A percentile compares a stretch with the other conserved stretches of the same genome.
These are phyloP conservation scores for Epichloe sp. DNA, from an alignment of 2,329 filamentous ascomycete species.

Conservation along the genomic window DNA sequence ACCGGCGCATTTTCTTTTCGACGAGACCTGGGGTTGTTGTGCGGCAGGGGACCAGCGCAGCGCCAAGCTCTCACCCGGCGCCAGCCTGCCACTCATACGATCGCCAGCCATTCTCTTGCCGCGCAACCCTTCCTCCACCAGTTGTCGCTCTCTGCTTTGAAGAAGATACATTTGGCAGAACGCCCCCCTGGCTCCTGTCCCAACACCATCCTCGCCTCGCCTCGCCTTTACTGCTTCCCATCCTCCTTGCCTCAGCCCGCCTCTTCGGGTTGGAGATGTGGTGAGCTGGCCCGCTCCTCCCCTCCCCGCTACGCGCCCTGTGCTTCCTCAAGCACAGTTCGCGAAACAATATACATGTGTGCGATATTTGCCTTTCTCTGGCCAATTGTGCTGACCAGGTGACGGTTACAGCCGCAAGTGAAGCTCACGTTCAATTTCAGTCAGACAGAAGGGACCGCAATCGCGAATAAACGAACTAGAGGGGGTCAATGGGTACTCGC, in stretches of 20 bases:
- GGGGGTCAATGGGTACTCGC: conserved; percentile 25
- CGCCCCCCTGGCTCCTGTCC: not conserved
- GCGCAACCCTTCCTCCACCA: not conserved
- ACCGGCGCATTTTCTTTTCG: not conserved
- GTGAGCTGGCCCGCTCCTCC: conserved; percentile 3
- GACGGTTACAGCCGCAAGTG: not conserved
- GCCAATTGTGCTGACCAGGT: conserved; percentile 1
- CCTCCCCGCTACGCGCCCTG: not conserved
- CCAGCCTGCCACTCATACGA: not conserved
- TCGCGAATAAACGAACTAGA: not conserved
- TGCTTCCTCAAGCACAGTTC: not conserved
- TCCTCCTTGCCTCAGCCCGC: not conserved
- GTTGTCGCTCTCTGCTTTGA: not conserved
- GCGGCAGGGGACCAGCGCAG: not conserved
- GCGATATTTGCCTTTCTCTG: not conserved
- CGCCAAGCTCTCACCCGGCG: not conserved
- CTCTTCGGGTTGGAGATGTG: conserved; percentile 4
- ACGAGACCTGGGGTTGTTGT: not conserved
- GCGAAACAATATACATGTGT: not conserved
- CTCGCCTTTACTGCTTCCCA: not conserved
- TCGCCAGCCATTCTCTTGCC: not conserved
- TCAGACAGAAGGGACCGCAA: not conserved
- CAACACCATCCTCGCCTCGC: not conserved
- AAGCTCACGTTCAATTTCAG: not conserved
- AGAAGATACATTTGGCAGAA: too few relatives aligned